Evolutionary conservation across 2,329 filamentous ascomycete genomes (phyloP).

Genomic region (Endoconidiophora laricicola): DNA sequence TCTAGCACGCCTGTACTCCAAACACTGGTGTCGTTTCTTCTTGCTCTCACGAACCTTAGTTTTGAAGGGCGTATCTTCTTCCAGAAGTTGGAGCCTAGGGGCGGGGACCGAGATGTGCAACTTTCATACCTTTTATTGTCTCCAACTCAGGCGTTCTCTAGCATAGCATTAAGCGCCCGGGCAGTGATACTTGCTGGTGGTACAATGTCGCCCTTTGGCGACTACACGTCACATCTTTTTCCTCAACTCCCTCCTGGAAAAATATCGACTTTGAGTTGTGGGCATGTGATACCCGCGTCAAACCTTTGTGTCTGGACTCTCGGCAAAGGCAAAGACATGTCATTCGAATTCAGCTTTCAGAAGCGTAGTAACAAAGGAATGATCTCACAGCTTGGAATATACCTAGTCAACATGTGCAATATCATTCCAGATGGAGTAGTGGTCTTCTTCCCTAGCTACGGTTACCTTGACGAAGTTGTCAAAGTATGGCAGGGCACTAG

Average conservation of each 20-base stretch:
- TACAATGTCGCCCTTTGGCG: constrained; percentile 92
- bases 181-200: constrained; percentile 85
- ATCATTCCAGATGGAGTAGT: constrained; percentile 78
- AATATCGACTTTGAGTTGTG: constrained; percentile 74
- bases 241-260: constrained; percentile 47
- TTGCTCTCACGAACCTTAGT: constrained; percentile 74
- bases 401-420: constrained; percentile 54
- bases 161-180: constrained; percentile 67
- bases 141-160: constrained; percentile 77
- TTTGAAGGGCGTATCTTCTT: constrained; percentile 51
- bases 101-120: constrained; percentile 29
- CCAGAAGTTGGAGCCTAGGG: constrained; percentile 26
- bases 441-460: constrained; percentile 90
- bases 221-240: constrained; percentile 77
- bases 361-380: constrained; percentile 52
- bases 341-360: constrained; percentile 79
- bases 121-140: constrained; percentile 81
- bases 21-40: constrained; percentile 45
- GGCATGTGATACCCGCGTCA: constrained; percentile 73
- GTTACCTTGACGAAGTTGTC: constrained; percentile 66
- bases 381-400: constrained; percentile 56
- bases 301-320: constrained; percentile 71
- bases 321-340: constrained; percentile 18
- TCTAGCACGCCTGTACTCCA: constrained; percentile 35
- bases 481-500: constrained; percentile 37